Percentiles rank a stretch among this genome's conserved stretches.
Conservation (phyloP, 768 basidiomycete genomes). For the Lactarius tabidus region DNA sequence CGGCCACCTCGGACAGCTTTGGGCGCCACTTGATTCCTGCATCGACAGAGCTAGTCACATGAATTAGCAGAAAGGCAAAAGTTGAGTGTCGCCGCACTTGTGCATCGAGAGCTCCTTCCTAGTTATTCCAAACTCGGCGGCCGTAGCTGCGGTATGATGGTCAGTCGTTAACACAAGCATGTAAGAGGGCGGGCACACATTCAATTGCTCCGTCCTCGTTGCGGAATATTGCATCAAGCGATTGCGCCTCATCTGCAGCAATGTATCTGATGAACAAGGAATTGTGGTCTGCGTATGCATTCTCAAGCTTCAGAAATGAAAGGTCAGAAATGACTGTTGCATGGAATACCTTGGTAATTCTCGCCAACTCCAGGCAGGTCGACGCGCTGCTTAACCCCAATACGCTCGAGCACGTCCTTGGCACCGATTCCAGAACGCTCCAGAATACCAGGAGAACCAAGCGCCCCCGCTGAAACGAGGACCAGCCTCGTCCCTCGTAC, state of each 20-base stretch:
- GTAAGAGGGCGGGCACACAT: conserved; percentile 4
- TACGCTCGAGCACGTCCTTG: conserved; percentile 29
- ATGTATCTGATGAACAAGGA: conserved; percentile 19
- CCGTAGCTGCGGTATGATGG: conserved; percentile 30
- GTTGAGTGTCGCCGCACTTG: conserved; percentile 35
- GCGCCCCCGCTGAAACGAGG: too few species aligned
- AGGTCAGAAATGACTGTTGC: too few species aligned
- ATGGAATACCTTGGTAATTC: conserved; percentile 35
- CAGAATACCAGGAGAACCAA: too few species aligned
- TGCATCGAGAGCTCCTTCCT: conserved; percentile 50
- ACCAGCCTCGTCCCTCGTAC: too few species aligned
- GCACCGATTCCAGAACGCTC: conserved; percentile 44
- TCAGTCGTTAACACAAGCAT: background rate
- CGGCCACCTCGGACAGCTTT: too few species aligned
- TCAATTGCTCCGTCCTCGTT: conserved; percentile 21
- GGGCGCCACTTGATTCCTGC: too few species aligned
- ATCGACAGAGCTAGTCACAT: conserved; percentile 35
- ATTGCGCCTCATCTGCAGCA: conserved; percentile 20
- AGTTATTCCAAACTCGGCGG: conserved; percentile 33
- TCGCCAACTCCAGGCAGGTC: conserved; percentile 41
- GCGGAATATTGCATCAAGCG: conserved; percentile 24
- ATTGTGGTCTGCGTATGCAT: conserved; percentile 17
- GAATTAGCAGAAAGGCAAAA: too few species aligned
- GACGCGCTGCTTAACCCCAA: conserved; percentile 30
- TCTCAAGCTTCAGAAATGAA: background rate